Base-by-base conservation (phyloP, 2,329 filamentous ascomycete genomes). In the Alternaria rosae region DNA sequence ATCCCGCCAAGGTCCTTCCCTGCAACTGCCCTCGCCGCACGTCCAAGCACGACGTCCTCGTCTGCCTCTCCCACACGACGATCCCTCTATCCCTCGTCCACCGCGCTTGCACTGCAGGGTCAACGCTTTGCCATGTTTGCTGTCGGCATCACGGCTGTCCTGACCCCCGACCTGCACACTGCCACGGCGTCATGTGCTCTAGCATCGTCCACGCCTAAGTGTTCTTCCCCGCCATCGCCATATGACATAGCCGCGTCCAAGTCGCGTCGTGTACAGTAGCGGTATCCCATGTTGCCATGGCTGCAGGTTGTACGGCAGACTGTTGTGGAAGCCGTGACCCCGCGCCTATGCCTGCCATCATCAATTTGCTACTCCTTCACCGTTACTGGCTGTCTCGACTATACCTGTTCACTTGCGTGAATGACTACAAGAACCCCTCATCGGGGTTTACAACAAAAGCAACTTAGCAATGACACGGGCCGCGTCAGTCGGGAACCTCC, bases 101-200 rank as follows among this genome's bases (percentile, higher is more conserved):
- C 6, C 30, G 32, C 43, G 30, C 53, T 45, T 55, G 12, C 20
- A 45, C 53, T 54, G 52, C 52, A 54, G 38, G 41, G 53, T 28
- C 13, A 21, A 9, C 21, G 28, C 56, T 50, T 25, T 26, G 35
- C 47, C 21, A 30, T 44, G 20, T 30, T 59, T 20, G 8, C 21
- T 11, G 26, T 64, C 61, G 61, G 61, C 54, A 42, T 57, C 58
- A 42, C 61, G 58, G 61, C 48, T 26, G 44, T 38, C 17, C 17
- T 32, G 42, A 58, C 15, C 42, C 32, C 59, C 59, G 59, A 61
- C 50, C 20, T 47, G 23, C 23, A 32, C 44, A 25, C 35, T 41
- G 47, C 53, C 57, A 26, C 17, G 15, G 32, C 45, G 38, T 38
- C 54, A 57, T 47, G 61, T 53, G 52, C 51, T 59, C 32, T 32